Evolutionary conservation across 2,329 filamentous ascomycete species (phyloP).

Genomic region (Xylariaceae sp.): DNA sequence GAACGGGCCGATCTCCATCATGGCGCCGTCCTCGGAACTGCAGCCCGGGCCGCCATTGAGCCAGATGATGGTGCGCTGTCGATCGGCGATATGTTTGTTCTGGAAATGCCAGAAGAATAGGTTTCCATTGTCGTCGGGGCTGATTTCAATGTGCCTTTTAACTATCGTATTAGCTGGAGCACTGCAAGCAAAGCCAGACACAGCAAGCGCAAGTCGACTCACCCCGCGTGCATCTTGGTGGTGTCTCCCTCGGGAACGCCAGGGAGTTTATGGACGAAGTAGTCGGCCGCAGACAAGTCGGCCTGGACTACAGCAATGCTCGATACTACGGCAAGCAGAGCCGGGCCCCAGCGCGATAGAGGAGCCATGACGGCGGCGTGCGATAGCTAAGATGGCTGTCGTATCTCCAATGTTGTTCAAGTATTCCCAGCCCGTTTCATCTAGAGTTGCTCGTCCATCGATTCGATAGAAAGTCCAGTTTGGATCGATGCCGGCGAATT

Average conservation of each 20-base stretch:
- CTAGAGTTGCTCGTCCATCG: conserved; percentile 10
- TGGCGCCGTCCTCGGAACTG: conserved; percentile 90
- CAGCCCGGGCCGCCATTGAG: conserved; percentile 95
- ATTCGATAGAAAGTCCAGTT: conserved; percentile 7
- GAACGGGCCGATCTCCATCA: conserved; percentile 97
- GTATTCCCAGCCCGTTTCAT: conserved; percentile 3
- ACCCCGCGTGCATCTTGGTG: conserved; percentile 98
- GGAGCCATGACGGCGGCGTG: conserved; percentile 26
- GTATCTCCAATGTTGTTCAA: conserved; percentile 2
- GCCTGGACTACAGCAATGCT: conserved; percentile 34
- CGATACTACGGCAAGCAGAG: conserved; percentile 41
- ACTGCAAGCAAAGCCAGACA: neutral
- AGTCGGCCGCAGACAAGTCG: conserved; percentile 67
- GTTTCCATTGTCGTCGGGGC: conserved; percentile 79
- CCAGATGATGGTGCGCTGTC: conserved; percentile 89
- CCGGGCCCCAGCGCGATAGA: conserved; percentile 27
- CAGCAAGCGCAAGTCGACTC: conserved; percentile 36
- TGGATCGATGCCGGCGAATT: neutral
- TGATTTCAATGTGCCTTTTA: conserved; percentile 82
- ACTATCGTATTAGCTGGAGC: conserved; percentile 10
- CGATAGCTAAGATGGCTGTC: neutral
- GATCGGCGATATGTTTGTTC: conserved; percentile 90
- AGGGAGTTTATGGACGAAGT: conserved; percentile 80
- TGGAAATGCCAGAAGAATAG: conserved; percentile 98
- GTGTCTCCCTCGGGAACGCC: conserved; percentile 73